Evolutionary conservation across 108 stramenopile genomes (phyloP), one percentile per base, ranked within the genome.

Genomic region (Skeletonema menzelii): DNA sequence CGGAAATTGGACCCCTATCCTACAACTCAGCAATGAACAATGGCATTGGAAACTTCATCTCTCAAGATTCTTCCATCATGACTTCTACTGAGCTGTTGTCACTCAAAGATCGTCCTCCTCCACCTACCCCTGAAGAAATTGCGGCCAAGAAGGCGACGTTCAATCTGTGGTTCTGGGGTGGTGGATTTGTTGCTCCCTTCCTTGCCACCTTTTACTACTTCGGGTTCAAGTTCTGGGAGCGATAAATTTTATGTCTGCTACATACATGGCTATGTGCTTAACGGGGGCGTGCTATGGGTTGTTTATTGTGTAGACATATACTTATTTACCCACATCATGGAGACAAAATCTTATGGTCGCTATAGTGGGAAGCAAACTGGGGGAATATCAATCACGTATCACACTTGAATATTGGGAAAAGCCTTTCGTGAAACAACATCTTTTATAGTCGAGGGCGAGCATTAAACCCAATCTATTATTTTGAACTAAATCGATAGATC

Each of bases 141-240:
- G 90, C 85, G 24, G 88, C 86, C 5, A 94, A 94, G 80, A 88
- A 94, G 68, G 31, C 74, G n/a, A 94, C 84, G 42, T 94, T 94
- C 66, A 94, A 91, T 62, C 63, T 94, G 19, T 87, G 84, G 85
- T 87, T 86, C 64, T 92, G 91, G 89, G 92, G 92, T 59, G 93
- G 93, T 58, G 93, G 93, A 31, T 91, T 94, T 65, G 90, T 94
- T 5, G 93, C 93, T 59, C 93, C 93, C 17, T 94, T 94, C 56
- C 70, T 91, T 66, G 93, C 93, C 12, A 94, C 90, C 8, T 77
- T 87, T 73, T 88, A 87, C 71, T 92, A 94, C 74, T 94, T 94
- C 68, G 93, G 93, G 31, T 78, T 88, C 73, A 89, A 88, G 75
- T 91, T 94, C 70, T 94, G 93, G 92, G 86, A 90, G 68, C 87